These are phyloP conservation scores for Aspergillus coremiiformis DNA, from an alignment of 495 filamentous ascomycete species.

Conservation along the genomic window DNA sequence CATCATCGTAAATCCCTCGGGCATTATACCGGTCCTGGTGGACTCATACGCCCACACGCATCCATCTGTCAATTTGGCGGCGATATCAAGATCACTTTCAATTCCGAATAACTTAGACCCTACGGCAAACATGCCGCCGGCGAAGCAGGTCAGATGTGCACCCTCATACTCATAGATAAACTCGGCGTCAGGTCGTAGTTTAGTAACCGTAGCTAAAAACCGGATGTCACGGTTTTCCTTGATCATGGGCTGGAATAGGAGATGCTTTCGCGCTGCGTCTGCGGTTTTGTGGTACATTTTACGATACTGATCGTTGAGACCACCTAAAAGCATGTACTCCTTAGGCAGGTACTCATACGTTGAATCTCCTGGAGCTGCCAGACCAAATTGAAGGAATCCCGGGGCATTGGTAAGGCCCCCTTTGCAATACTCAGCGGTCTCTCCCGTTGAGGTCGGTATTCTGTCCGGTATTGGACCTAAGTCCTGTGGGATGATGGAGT, in stretches of 20 bases:
- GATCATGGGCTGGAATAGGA: conserved; percentile 83
- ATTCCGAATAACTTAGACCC: conserved; percentile 79
- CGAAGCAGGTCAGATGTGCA: conserved; percentile 80
- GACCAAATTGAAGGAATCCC: conserved; percentile 44
- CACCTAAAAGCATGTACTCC: conserved; percentile 67
- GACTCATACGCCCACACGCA: conserved; percentile 90
- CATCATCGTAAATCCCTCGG: conserved; percentile 60
- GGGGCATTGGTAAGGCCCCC: conserved; percentile 22
- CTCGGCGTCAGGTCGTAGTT: conserved; percentile 22
- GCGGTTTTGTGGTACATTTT: conserved; percentile 70
- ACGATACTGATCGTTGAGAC: conserved; percentile 70
- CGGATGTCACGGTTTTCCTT: conserved; percentile 66
- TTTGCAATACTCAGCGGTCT: conserved; percentile 19
- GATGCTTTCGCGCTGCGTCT: conserved; percentile 61
- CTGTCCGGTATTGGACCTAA: background rate
- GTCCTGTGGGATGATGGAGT: background rate
- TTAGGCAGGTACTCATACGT: conserved; percentile 96
- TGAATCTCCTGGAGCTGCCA: conserved; percentile 84
- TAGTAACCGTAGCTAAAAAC: conserved; percentile 54
- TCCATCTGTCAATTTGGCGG: conserved; percentile 75
- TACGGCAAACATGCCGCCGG: conserved; percentile 89
- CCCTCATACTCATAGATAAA: conserved; percentile 50
- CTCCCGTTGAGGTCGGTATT: background rate
- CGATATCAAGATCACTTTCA: conserved; percentile 74
- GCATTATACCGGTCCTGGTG: conserved; percentile 83